These are phyloP conservation scores for Colletotrichum cereale DNA, from an alignment of 2,329 filamentous ascomycete species.

Conservation along the genomic window DNA sequence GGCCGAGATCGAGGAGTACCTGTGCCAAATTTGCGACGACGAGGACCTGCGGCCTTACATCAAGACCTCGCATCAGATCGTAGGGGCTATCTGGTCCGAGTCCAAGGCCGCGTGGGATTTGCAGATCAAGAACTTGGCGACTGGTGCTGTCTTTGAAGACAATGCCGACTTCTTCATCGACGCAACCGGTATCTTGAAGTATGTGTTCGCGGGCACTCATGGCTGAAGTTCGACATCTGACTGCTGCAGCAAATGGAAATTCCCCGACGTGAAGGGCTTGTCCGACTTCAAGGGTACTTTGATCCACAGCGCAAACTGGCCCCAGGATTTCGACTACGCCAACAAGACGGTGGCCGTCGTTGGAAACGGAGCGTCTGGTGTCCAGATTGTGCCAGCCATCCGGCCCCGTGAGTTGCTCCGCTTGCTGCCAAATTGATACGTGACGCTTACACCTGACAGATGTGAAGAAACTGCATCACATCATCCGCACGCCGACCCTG, in stretches of 20 bases:
- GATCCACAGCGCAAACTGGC: constrained; percentile 68
- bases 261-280: constrained; percentile 62
- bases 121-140: constrained; percentile 53
- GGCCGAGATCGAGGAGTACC: constrained; percentile 68
- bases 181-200: constrained; percentile 67
- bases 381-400: constrained; percentile 66
- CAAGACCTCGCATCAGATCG: constrained; percentile 57
- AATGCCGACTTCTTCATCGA: constrained; percentile 62
- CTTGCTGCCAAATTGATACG: neutral
- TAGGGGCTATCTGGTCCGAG: constrained; percentile 60
- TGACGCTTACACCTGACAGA: constrained; percentile 46
- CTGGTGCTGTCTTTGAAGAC: constrained; percentile 56
- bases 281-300: constrained; percentile 60
- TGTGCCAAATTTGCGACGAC: constrained; percentile 61
- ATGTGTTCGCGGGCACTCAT: constrained; percentile 42
- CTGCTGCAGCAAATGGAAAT: constrained; percentile 61
- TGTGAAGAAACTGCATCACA: constrained; percentile 55
- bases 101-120: constrained; percentile 57
- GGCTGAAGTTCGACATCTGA: constrained; percentile 35
- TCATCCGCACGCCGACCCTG: constrained; percentile 59
- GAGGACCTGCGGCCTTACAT: constrained; percentile 59
- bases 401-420: constrained; percentile 52
- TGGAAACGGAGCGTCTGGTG: constrained; percentile 66
- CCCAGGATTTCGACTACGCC: constrained; percentile 60
- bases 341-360: constrained; percentile 68